Conservation (phyloP, 495 filamentous ascomycete genomes). For the Pyrenula massariospora region DNA sequence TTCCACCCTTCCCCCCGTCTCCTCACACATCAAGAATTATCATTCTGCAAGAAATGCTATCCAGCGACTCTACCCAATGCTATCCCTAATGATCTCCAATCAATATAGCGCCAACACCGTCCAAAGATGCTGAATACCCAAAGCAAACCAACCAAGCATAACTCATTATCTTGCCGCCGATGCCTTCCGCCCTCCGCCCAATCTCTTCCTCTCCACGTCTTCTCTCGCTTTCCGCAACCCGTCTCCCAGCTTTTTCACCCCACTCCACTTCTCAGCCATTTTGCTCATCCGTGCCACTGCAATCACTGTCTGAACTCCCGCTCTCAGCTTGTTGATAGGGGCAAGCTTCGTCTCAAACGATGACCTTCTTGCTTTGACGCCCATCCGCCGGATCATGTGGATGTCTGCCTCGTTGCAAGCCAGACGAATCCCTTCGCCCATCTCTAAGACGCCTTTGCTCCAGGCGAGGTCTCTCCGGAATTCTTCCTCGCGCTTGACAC, state of each 20-base stretch:
- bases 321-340: constrained; percentile 31
- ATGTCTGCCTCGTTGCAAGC: constrained; percentile 91
- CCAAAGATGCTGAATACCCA: neutral
- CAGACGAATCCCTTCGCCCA: constrained; percentile 56
- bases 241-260: constrained; percentile 31
- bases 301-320: constrained; percentile 38
- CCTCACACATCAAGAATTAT: too few relatives aligned
- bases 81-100: neutral
- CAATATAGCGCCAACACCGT: neutral
- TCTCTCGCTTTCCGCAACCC: constrained; percentile 32
- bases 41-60: too few relatives aligned
- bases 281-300: constrained; percentile 43
- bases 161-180: neutral
- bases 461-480: constrained; percentile 67
- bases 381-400: constrained; percentile 69
- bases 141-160: neutral
- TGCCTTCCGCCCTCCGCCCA: neutral
- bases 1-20: neutral
- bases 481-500: constrained; percentile 64
- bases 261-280: constrained; percentile 39
- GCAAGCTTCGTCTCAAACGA: constrained; percentile 6
- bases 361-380: constrained; percentile 39
- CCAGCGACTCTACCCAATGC: neutral
- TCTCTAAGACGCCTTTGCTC: constrained; percentile 74
- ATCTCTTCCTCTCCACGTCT: constrained; percentile 28